Base-by-base conservation (phyloP, 2,329 filamentous ascomycete species). In the Aphanocladium album region DNA sequence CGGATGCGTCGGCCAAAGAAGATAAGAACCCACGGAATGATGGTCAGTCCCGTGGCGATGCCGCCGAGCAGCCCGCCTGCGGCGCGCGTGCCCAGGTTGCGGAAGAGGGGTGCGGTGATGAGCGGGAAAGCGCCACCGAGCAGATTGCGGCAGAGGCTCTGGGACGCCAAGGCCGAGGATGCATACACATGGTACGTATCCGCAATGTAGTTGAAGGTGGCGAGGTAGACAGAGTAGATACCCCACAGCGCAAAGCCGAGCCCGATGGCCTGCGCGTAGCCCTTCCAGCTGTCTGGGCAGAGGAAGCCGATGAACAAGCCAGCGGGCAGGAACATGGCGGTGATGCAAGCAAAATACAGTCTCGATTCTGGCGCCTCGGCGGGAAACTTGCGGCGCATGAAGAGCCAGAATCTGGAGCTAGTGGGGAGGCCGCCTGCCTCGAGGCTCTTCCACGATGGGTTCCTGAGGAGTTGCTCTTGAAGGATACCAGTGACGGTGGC, bases 131-230 rank as follows among this genome's bases (percentile, higher is more conserved):
- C 74, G 2, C 91, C 93, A 9, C 88, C 91, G 0, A 96, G 77
- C 2, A 96, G 78, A 70, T 96, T 97, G 12, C 93, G 84, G 67
- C 90, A 93, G 71, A 90, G 96, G 17, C 85, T 89, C 76, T 96
- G 91, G 1, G 92, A 91, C 0, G 93, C 93, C 6, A 96, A 77
- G 0, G 93, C 92, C 1, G 90, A 95, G 43, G 88, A 91, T 0
- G 93, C 91, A 68, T 93, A 96, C 2, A 83, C 80, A 70, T 92
- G 89, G 72, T 96, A 97, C 1, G 88, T 88, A 70, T 97, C 93
- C 21, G 92, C 91, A 1, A 97, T 81, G 67, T 96, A 97, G 71
- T 97, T 97, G 77, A 97, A 96, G 0, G 91, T 90, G 2, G 92
- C 88, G 1, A 97, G 81, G 70, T 96, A 96, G 39, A 97, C 86